These are phyloP conservation scores for Coniochaeta prunicola DNA, from an alignment of 2,329 filamentous ascomycete genomes.

Conservation along the genomic window DNA sequence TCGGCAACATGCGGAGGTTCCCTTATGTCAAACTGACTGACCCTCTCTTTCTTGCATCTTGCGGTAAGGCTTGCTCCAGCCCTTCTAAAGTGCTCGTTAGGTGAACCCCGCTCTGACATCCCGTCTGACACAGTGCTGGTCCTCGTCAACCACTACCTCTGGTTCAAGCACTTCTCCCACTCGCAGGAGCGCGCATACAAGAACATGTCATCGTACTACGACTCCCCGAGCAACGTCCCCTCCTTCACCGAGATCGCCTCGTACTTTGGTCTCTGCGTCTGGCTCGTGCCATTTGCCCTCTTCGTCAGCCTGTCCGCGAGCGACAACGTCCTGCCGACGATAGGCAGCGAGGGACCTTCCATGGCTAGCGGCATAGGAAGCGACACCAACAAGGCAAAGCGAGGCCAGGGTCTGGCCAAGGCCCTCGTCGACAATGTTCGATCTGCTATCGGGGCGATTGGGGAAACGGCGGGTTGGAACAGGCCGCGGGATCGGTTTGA, in stretches of 20 bases:
- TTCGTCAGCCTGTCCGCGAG: constrained; percentile 92
- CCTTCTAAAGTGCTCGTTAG: neutral
- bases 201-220: constrained; percentile 53
- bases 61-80: constrained; percentile 45
- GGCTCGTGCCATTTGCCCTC: constrained; percentile 90
- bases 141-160: constrained; percentile 84
- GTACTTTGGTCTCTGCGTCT: constrained; percentile 94
- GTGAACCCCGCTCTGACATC: neutral
- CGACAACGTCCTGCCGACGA: constrained; percentile 90
- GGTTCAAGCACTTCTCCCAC: constrained; percentile 87
- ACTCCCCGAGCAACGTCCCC: constrained; percentile 56
- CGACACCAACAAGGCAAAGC: constrained; percentile 38
- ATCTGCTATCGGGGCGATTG: constrained; percentile 41
- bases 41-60: constrained; percentile 78
- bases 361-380: constrained; percentile 25
- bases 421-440: constrained; percentile 53
- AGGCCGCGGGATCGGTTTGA: constrained; percentile 28
- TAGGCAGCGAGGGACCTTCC: constrained; percentile 63
- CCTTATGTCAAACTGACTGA: constrained; percentile 79
- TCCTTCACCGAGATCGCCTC: constrained; percentile 91
- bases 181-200: constrained; percentile 51
- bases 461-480: constrained; percentile 30
- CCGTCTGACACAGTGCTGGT: constrained; percentile 56
- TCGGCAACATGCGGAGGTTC: constrained; percentile 73
- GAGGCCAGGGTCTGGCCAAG: constrained; percentile 58